Evolutionary conservation across 2,329 filamentous ascomycete species (phyloP).

Genomic region (Fusarium poae): DNA sequence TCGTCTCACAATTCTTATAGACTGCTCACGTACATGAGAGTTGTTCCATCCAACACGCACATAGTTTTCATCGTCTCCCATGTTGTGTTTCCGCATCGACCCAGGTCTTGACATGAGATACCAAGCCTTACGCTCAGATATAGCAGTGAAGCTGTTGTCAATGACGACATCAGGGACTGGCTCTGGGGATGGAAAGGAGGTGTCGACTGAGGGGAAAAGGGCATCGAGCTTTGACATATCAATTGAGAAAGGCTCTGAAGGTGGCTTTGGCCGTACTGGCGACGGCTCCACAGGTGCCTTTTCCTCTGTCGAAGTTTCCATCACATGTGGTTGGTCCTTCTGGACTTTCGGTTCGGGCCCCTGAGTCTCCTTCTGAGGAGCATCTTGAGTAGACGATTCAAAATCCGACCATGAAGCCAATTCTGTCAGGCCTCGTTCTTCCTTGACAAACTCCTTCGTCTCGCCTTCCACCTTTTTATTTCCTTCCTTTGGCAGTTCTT

Average conservation of each 20-base stretch:
- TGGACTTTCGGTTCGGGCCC: neutral
- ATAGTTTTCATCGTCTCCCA: slow-evolving; percentile 71
- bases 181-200: slow-evolving; percentile 50
- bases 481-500: slow-evolving; percentile 11
- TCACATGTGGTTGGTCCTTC: neutral
- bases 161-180: slow-evolving; percentile 62
- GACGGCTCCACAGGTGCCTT: neutral
- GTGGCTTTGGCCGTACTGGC: slow-evolving; percentile 11
- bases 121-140: slow-evolving; percentile 73
- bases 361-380: slow-evolving; percentile 1
- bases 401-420: slow-evolving; percentile 42
- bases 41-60: slow-evolving; percentile 68
- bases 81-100: slow-evolving; percentile 68
- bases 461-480: slow-evolving; percentile 3
- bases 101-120: slow-evolving; percentile 73
- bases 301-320: neutral
- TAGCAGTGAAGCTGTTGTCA: slow-evolving; percentile 65
- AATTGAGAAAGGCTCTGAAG: slow-evolving; percentile 47
- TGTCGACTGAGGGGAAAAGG: slow-evolving; percentile 50
- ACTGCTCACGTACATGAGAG: slow-evolving; percentile 67
- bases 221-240: slow-evolving; percentile 53
- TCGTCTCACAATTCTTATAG: slow-evolving; percentile 69
- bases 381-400: slow-evolving; percentile 31
- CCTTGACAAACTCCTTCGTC: neutral
- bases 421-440: slow-evolving; percentile 4